These are phyloP conservation scores for Akanthomyces dipterigenus DNA, from an alignment of 2,329 filamentous ascomycete species.

Conservation along the genomic window DNA sequence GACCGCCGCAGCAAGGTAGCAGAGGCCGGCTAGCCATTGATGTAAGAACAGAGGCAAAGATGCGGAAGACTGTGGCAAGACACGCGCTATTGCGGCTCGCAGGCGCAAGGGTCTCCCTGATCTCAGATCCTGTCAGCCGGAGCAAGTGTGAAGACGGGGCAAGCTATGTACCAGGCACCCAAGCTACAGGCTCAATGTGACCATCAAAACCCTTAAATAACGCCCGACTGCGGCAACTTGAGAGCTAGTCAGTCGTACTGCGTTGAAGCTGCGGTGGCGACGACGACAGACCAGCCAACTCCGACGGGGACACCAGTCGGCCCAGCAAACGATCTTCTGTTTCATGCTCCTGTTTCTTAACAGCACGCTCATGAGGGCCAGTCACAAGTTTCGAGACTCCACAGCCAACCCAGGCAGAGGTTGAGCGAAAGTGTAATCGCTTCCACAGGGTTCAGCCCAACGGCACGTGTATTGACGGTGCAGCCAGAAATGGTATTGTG, in stretches of 20 bases:
- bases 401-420: slow-evolving; percentile 7
- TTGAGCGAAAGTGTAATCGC: slow-evolving; percentile 14
- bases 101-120: too few species aligned
- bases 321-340: neutral
- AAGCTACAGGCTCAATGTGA: neutral
- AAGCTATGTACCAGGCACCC: neutral
- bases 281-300: neutral
- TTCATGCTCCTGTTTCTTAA: neutral
- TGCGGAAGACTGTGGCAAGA: too few species aligned
- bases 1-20: too few species aligned
- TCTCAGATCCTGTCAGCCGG: too few species aligned
- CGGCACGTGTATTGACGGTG: slow-evolving; percentile 17
- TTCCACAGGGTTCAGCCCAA: slow-evolving; percentile 15
- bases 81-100: too few species aligned
- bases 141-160: too few species aligned
- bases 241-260: slow-evolving; percentile 4
- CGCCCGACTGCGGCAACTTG: slow-evolving; percentile 6
- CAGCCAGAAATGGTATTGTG: slow-evolving; percentile 16
- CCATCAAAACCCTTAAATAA: slow-evolving; percentile 6
- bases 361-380: neutral
- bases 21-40: too few species aligned
- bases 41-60: too few species aligned
- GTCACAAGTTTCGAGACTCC: slow-evolving; percentile 5
- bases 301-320: neutral
- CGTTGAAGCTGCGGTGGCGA: slow-evolving; percentile 1